phyloP scores from a whole-genome alignment of 306 rosid genomes.

The Corylus avellana region DNA sequence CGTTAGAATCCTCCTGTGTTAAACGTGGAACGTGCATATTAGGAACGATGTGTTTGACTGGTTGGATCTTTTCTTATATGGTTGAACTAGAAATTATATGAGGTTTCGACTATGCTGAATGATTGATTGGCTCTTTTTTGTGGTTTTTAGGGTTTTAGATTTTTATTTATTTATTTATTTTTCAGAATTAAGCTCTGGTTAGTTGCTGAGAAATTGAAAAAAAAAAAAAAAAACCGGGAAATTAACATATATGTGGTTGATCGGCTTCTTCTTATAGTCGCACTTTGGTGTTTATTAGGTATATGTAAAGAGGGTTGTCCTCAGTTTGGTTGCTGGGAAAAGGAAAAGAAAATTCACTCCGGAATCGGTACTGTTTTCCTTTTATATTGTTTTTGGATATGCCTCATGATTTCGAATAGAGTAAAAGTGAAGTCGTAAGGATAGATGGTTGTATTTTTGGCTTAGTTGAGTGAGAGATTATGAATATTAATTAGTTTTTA shows the following conservation, averaged over 20 bases:
- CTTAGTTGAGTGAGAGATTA: no score
- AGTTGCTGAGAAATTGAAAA: neutral
- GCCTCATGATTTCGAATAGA: no score
- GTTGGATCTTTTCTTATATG: neutral
- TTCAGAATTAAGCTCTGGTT: neutral
- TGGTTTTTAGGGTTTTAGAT: no score
- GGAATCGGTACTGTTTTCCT: no score
- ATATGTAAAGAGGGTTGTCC: neutral
- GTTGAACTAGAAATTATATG: neutral
- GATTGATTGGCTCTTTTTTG: neutral
- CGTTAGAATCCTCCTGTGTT: neutral
- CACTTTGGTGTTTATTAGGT: neutral
- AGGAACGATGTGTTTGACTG: neutral
- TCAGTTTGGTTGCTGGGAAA: neutral
- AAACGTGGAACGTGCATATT: neutral
- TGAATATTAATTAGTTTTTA: no score
- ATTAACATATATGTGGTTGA: neutral
- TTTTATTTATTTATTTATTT: neutral
- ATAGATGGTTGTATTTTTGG: no score
- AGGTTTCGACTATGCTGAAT: neutral
- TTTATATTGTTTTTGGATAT: no score
- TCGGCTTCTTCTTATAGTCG: neutral
- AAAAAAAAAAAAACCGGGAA: no score
- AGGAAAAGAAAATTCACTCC: neutral
- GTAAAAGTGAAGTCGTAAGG: no score